Evolutionary conservation across 1,284 basidiomycete genomes (phyloP), one percentile per base, ranked within the genome.

Genomic region (Nidula niveotomentosa): DNA sequence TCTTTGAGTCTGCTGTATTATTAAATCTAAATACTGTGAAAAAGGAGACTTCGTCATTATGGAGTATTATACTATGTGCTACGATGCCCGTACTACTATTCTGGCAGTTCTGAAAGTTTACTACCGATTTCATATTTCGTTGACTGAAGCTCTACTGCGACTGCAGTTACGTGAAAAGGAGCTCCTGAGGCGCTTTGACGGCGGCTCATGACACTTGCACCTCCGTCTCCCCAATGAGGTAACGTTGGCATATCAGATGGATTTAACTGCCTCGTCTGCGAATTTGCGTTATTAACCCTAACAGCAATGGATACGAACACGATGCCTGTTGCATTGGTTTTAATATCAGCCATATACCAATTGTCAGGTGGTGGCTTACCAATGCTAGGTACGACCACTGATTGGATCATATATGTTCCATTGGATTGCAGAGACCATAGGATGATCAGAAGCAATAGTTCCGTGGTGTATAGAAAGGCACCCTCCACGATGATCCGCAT

Each of bases 391-490:
- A 66, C 59, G 9, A 67, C 58, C 10, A 63, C 58, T 17, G 53
- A 55, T 37, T 68, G 66, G 13, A 68, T 51, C 12, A 68, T 61
- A 34, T 56, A 54, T 48, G 65, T 63, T 8, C 61, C 62, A 43
- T 60, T 60, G 51, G 60, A 53, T 36, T 58, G 36, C n/a, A 53
- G 48, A 55, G 60, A 56, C 37, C 56, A 61, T 10, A 67, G 48
- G n/a, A 67, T 57, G 39, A 65, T 58, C 36, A 64, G 51, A 45
- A 65, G 50, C 15, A 63, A 53, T 4, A 63, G 51, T 39, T 63
- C 58, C 8, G 61, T 36, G 2, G 64, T 65, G 51, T 67, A 67
- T 6, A 67, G 36, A 59, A 62, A 58, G n/a, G 65, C 66, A 50
- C 63, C 65, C 50, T 66, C 65, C 35, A 66, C 49, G 36, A 68